Evolutionary conservation across 805 yeast genomes (phyloP), one percentile per base, ranked within the genome.

Genomic region (Candida endomychidarum): DNA sequence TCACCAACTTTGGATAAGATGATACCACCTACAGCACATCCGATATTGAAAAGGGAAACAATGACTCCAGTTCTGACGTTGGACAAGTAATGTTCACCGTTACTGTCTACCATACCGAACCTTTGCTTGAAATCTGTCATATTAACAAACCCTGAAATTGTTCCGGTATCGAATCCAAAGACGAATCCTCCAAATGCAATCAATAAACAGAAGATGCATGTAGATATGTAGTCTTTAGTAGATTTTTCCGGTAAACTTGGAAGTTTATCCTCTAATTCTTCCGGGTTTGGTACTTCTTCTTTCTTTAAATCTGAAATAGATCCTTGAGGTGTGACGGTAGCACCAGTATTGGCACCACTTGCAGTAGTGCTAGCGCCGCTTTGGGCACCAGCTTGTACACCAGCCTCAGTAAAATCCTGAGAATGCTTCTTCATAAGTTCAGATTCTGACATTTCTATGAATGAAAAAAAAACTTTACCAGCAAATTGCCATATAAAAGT

Each of bases 121-220:
- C 81, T 65, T 14, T 48, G 41, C 38, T 63, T 55, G 60, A 75
- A 82, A 46, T 79, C 78, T n/a, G 67, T 51, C 80, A 81, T 77
- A 56, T 77, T 77, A 36, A 81, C 78, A 52, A 82, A 78, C 49
- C 87, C 87, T 28, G 85, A 80, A 60, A 81, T 77, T 48, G 88
- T 81, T 67, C 88, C 89, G 37, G 86, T 83, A 67, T 82, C 89
- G 74, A 82, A 82, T 45, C 89, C 89, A 54, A 80, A 83, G 32
- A 82, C 81, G 57, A 78, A 83, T 34, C 89, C 90, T 65, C 87
- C 88, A 47, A 83, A 83, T 22, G 87, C 85, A 48, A 83, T 77
- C 39, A 77, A 52, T n/a, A 70, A 51, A 60, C 87, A 80, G 42
- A 66, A 61, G 9, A 60, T 20, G 60, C 63, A 37, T 54, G 65